Percentiles rank a stretch among this genome's conserved stretches.
Evolutionary conservation across 371 early-diverging fungal species (phyloP).

Genomic region (Apophysomyces elegans): DNA sequence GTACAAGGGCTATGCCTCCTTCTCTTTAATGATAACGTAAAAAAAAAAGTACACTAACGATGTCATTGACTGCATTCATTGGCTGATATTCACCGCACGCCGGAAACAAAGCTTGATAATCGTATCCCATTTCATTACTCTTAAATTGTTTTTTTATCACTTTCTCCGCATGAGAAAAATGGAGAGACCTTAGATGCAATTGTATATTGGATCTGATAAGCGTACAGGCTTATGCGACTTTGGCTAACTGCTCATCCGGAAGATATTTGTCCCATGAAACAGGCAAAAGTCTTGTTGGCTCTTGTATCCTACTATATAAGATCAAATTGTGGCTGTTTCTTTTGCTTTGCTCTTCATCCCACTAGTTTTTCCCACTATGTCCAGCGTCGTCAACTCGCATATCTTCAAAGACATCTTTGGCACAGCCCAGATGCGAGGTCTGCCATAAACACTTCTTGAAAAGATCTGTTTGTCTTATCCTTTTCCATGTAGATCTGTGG

Average conservation of each 20-base stretch:
- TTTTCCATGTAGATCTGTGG: constrained; percentile 19
- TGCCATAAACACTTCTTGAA: neutral
- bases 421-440: constrained; percentile 19
- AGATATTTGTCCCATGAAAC: constrained; percentile 1
- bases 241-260: neutral
- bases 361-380: constrained; percentile 8
- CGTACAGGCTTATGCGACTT: too few relatives aligned
- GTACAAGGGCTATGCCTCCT: neutral
- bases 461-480: neutral
- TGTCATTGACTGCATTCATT: too few relatives aligned
- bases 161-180: neutral
- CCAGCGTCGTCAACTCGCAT: constrained; percentile 20
- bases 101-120: too few relatives aligned
- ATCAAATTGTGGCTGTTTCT: neutral
- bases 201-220: too few relatives aligned
- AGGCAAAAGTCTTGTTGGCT: neutral
- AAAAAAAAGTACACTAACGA: too few relatives aligned
- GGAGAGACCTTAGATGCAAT: too few relatives aligned
- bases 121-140: neutral
- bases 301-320: neutral
- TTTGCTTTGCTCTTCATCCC: neutral
- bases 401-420: constrained; percentile 32
- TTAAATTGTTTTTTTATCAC: neutral
- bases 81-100: too few relatives aligned
- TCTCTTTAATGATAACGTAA: neutral